Percentiles rank a stretch among this genome's conserved stretches.
Evolutionary conservation across 768 basidiomycete species (phyloP).

Genomic region (Tubosaeta sp.): DNA sequence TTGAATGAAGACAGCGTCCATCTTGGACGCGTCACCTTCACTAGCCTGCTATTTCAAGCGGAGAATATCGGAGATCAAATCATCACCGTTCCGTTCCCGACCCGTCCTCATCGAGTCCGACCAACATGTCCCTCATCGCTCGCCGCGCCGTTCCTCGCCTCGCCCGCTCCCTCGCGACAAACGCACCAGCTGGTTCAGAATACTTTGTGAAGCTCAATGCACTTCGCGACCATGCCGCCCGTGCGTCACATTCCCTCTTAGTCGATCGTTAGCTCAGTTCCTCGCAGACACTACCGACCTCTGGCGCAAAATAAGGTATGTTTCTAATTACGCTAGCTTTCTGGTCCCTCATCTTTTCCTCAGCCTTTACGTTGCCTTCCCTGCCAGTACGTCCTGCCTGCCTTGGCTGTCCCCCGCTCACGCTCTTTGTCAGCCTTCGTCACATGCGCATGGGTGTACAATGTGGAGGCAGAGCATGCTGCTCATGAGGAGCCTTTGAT

Average conservation of each 20-base stretch:
- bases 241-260: constrained; percentile 34
- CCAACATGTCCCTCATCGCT: constrained; percentile 47
- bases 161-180: constrained; percentile 35
- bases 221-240: constrained; percentile 60
- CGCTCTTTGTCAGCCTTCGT: constrained; percentile 15
- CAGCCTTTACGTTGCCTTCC: constrained; percentile 73
- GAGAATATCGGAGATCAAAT: constrained; percentile 27
- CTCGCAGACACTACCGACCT: constrained; percentile 65
- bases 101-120: constrained; percentile 4
- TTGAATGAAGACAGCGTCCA: constrained; percentile 1
- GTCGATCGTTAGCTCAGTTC: constrained; percentile 8
- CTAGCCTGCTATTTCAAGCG: constrained; percentile 33
- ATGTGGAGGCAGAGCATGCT: constrained; percentile 58
- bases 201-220: constrained; percentile 54
- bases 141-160: constrained; percentile 41
- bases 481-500: constrained; percentile 69
- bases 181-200: constrained; percentile 34
- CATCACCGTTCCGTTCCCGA: constrained; percentile 25
- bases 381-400: constrained; percentile 55
- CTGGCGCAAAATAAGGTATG: constrained; percentile 85
- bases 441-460: constrained; percentile 43
- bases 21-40: constrained; percentile 45
- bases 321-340: neutral
- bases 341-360: constrained; percentile 4
- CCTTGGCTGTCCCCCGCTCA: constrained; percentile 2